These are phyloP conservation scores for Jackrogersella multiformis DNA, from an alignment of 495 filamentous ascomycete genomes.

Conservation along the genomic window DNA sequence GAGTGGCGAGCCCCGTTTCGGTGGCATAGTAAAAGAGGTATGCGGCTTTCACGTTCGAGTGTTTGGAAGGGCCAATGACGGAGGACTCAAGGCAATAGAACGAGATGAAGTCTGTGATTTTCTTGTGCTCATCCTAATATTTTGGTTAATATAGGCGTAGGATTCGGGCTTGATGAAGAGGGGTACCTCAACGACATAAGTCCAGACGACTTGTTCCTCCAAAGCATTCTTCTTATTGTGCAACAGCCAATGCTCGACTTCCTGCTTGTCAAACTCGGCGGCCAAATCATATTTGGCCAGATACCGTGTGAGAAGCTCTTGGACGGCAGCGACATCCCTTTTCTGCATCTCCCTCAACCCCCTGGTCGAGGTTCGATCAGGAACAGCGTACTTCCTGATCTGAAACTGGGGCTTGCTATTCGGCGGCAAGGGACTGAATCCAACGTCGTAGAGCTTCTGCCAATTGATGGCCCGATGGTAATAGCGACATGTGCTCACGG, in stretches of 20 bases:
- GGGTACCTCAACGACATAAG: constrained; percentile 84
- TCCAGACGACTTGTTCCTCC: constrained; percentile 86
- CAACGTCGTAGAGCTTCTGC: constrained; percentile 92
- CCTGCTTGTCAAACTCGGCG: constrained; percentile 78
- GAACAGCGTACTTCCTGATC: constrained; percentile 80
- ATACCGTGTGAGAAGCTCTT: constrained; percentile 78
- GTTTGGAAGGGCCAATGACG: constrained; percentile 80
- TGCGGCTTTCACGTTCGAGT: constrained; percentile 80
- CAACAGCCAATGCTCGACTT: constrained; percentile 88
- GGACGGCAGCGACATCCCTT: constrained; percentile 83
- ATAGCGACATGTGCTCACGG: constrained; percentile 91
- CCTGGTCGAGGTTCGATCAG: constrained; percentile 70
- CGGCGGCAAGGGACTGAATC: constrained; percentile 83
- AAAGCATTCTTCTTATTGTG: constrained; percentile 64
- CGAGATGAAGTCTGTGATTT: constrained; percentile 95
- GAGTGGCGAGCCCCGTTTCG: constrained; percentile 74
- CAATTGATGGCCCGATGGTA: constrained; percentile 93
- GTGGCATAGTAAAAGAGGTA: constrained; percentile 97
- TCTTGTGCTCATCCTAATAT: constrained; percentile 60
- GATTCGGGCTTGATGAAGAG: not conserved
- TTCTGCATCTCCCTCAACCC: constrained; percentile 81
- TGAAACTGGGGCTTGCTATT: constrained; percentile 84
- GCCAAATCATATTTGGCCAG: constrained; percentile 82
- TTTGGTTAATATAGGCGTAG: constrained; percentile 12
- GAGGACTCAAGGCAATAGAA: constrained; percentile 96